phyloP scores from a whole-genome alignment of 176 grass and related monocot species.

The Raddia guianensis region DNA sequence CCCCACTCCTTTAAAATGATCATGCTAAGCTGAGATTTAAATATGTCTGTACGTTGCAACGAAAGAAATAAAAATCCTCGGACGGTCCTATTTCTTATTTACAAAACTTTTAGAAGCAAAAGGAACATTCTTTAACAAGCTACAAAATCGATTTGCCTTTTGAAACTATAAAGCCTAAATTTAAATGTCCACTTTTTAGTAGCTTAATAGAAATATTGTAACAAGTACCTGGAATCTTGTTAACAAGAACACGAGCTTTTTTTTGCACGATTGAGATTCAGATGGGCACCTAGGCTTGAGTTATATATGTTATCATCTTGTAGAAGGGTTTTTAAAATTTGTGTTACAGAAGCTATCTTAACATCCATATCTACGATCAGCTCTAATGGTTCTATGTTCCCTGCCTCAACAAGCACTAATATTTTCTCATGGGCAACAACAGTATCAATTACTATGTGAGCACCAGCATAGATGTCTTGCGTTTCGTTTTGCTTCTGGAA shows the following conservation, averaged over 20 bases:
- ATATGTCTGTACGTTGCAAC: too few species aligned
- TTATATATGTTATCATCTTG: conserved; percentile 99
- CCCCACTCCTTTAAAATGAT: too few species aligned
- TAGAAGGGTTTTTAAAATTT: conserved; percentile 21
- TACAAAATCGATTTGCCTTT: too few species aligned
- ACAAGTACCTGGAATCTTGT: conserved; percentile 91
- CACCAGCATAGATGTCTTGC: conserved; percentile 76
- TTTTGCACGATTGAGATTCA: conserved; percentile 97
- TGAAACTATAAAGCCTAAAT: too few species aligned
- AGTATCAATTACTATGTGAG: conserved; percentile 89
- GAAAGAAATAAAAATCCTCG: too few species aligned
- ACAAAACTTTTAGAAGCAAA: too few species aligned
- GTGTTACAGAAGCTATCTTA: conserved; percentile 24
- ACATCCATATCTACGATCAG: conserved; percentile 92
- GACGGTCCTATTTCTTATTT: too few species aligned
- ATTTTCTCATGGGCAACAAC: conserved; percentile 76
- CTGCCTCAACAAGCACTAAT: conserved; percentile 71
- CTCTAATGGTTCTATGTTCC: conserved; percentile 92
- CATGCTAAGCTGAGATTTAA: too few species aligned
- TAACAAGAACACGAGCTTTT: conserved; percentile 92
- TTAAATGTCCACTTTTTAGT: too few species aligned
- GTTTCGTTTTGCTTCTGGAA: conserved; percentile 83
- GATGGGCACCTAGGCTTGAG: conserved; percentile 91
- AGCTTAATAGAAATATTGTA: neutral
- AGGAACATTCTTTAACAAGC: too few species aligned